Evolutionary conservation across 129 eudicot species (phyloP), one percentile per base, ranked within the genome.

Genomic region (Escallonia herrerae): DNA sequence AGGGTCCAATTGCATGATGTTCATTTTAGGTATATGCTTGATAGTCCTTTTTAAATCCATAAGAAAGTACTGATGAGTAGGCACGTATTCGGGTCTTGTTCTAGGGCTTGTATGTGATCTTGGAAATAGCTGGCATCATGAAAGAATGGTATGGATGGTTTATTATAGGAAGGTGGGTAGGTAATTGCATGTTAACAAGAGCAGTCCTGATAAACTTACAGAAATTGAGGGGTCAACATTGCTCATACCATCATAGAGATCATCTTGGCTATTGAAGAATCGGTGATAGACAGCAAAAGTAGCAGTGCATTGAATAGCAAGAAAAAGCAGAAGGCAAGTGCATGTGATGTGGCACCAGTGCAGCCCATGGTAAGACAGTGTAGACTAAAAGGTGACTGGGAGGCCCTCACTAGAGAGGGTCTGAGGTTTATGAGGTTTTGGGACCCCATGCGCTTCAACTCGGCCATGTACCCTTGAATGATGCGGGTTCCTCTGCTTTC

Each of bases 261-360:
- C 82, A 22, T 77, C 73, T 6, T 66, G 75, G 59, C 57, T 58
- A 50, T 77, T 74, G 42, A 72, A 84, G 43, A 76, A 83, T 4
- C 57, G 76, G 47, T 76, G 61, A 53, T 70, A 84, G 14, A 87
- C 76, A 2, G 73, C 69, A 40, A 81, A 81, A 2, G 68, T 57
- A 0, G 83, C 56, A 49, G 86, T 90, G 6, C 66, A 69, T 15
- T 84, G 87, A 43, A 76, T 84, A 53, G 63, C 68, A 12, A 87
- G 79, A 38, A 87, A 87, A 55, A 39, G 91, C 95, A 0, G 84
- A 79, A 0, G 89, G 91, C 40, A 82, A 51, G 64, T 77, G 55
- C 42, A 75, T 6, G 7, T 75, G 71, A 66, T 84, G 82, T 37
- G 89, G 91, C 82, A 84, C 95, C 66, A 3, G 69, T 3, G 86